Conservation (phyloP, 2,329 filamentous ascomycete genomes). For the Cercospora beticola region DNA sequence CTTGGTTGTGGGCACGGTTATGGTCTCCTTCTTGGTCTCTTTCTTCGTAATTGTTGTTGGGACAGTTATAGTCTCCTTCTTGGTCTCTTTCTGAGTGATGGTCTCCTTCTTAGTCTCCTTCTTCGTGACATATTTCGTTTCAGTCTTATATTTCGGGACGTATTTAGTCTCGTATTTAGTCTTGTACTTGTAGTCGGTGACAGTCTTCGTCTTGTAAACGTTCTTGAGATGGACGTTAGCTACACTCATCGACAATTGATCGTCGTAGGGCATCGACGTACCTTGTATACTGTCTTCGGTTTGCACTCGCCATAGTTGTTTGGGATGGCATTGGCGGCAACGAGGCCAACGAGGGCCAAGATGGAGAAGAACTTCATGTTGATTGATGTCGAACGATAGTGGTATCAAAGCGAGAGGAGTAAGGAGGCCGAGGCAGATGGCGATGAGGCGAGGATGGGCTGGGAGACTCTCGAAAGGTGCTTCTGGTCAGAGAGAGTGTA, state of each 20-base stretch:
- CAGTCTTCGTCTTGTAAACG: not conserved
- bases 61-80: no score
- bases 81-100: no score
- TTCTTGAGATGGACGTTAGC: not conserved
- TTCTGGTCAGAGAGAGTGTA: not conserved
- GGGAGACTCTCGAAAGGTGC: not conserved
- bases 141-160: not conserved
- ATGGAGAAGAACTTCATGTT: slow-evolving; percentile 7
- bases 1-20: not conserved
- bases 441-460: not conserved
- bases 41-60: no score
- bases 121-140: not conserved
- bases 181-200: not conserved
- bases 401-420: not conserved
- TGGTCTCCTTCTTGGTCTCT: not conserved
- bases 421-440: not conserved
- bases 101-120: not conserved
- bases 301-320: slow-evolving; percentile 5
- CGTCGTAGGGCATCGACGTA: not conserved
- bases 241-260: not conserved
- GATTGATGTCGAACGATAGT: not conserved
- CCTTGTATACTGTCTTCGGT: slow-evolving; percentile 8
- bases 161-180: not conserved
- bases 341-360: slow-evolving; percentile 4
- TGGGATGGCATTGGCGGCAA: slow-evolving; percentile 8